Evolutionary conservation across 2,329 filamentous ascomycete genomes (phyloP).

Genomic region (Grosmannia serpens): DNA sequence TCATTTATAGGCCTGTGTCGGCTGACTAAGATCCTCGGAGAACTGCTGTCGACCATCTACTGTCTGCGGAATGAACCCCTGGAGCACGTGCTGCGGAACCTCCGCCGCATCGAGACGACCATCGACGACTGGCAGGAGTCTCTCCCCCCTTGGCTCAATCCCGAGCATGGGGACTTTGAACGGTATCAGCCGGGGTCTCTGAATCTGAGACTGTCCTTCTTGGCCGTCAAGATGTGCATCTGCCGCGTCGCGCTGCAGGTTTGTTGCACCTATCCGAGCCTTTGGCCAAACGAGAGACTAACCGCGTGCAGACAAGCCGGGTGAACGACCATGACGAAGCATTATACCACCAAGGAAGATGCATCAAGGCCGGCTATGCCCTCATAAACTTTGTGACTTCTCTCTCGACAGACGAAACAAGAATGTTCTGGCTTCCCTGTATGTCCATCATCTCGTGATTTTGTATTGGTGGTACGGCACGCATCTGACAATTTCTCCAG

Average conservation of each 20-base stretch:
- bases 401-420: not conserved
- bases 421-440: slow-evolving; percentile 4
- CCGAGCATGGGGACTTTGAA: not conserved
- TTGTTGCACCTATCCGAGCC: not conserved
- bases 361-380: slow-evolving; percentile 1
- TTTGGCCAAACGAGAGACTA: not conserved
- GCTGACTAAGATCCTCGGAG: slow-evolving; percentile 1
- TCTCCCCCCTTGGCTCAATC: slow-evolving; percentile 1
- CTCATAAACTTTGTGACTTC: slow-evolving; percentile 1
- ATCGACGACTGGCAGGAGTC: slow-evolving; percentile 2
- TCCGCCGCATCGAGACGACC: slow-evolving; percentile 1
- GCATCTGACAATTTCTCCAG: not conserved
- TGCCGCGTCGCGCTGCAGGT: slow-evolving; percentile 2
- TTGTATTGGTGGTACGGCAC: not conserved
- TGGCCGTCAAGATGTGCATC: slow-evolving; percentile 2
- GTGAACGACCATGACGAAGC: slow-evolving; percentile 3
- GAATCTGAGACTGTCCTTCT: not conserved
- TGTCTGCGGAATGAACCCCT: not conserved
- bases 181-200: not conserved
- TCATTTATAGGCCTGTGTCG: slow-evolving; percentile 1
- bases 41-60: not conserved
- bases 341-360: not conserved
- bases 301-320: not conserved
- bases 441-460: not conserved
- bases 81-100: not conserved